Conservation (phyloP, 352 stramenopile genomes). For the Phytophthora pseudosyringae region DNA sequence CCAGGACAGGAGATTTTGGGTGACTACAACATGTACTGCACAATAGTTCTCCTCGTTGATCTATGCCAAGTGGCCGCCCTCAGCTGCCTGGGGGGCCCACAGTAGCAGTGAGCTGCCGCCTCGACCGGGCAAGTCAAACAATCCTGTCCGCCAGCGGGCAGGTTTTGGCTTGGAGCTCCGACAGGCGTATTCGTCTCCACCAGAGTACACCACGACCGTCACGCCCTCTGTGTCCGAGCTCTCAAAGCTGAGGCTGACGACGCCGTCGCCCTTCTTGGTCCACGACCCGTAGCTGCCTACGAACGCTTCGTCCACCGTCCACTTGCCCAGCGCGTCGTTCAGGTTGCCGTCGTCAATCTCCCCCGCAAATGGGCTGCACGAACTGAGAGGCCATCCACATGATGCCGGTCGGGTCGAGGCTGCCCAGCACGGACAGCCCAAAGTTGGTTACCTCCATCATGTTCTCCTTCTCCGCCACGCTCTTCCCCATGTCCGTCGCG, state of each 20-base stretch:
- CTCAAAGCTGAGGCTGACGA: slow-evolving; percentile 11
- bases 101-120: slow-evolving; percentile 25
- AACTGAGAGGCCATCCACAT: slow-evolving; percentile 30
- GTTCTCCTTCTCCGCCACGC: slow-evolving; percentile 10
- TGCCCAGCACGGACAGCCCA: slow-evolving; percentile 21
- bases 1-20: not conserved
- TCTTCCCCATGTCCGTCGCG: slow-evolving; percentile 24
- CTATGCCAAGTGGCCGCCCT: slow-evolving; percentile 36
- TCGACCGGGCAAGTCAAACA: slow-evolving; percentile 39
- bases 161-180: slow-evolving; percentile 42
- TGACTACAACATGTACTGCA: not conserved
- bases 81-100: slow-evolving; percentile 35
- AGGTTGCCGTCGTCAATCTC: slow-evolving; percentile 49
- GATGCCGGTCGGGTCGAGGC: slow-evolving; percentile 39
- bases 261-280: slow-evolving; percentile 29
- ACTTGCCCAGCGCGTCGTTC: slow-evolving; percentile 38
- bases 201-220: slow-evolving; percentile 42
- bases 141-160: slow-evolving; percentile 28
- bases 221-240: slow-evolving; percentile 39
- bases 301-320: slow-evolving; percentile 30
- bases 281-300: slow-evolving; percentile 24
- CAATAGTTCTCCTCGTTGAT: slow-evolving; percentile 27
- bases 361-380: slow-evolving; percentile 35
- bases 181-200: slow-evolving; percentile 32
- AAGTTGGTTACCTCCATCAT: slow-evolving; percentile 27